These are phyloP conservation scores for Candolleomyces aberdarensis DNA, from an alignment of 768 basidiomycete genomes.

Conservation along the genomic window DNA sequence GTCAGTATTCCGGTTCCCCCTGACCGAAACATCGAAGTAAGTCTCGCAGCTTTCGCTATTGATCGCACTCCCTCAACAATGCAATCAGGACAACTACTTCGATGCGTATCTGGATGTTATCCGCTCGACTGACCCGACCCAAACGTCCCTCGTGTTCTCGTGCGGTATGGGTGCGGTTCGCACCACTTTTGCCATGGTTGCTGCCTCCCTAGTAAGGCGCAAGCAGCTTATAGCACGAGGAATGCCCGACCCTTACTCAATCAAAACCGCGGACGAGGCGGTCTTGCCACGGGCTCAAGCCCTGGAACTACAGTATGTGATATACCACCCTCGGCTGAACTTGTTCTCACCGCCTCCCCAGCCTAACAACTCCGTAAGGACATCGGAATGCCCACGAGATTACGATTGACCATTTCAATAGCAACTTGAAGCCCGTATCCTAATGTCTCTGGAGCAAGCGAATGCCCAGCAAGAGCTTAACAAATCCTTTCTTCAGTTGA, in stretches of 20 bases:
- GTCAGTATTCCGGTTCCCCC: constrained; percentile 91
- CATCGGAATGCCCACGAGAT: not conserved
- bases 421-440: constrained; percentile 56
- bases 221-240: constrained; percentile 68
- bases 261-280: constrained; percentile 25
- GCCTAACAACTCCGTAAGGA: constrained; percentile 1
- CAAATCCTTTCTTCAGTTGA: constrained; percentile 71
- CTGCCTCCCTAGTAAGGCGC: constrained; percentile 81
- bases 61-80: not conserved
- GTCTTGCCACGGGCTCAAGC: constrained; percentile 11
- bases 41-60: constrained; percentile 9
- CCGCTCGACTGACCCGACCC: constrained; percentile 70
- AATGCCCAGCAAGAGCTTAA: constrained; percentile 78
- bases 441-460: constrained; percentile 69
- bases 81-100: constrained; percentile 81
- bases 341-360: not conserved
- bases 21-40: constrained; percentile 84
- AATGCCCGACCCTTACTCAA: constrained; percentile 73
- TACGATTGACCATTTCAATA: constrained; percentile 14
- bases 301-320: constrained; percentile 11
- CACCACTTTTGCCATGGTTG: constrained; percentile 97
- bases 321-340: not conserved
- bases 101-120: constrained; percentile 90
- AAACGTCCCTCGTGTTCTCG: constrained; percentile 85
- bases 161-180: constrained; percentile 97